These are phyloP conservation scores for Candida anutae DNA, from an alignment of 1,139 yeast genomes.

Conservation along the genomic window DNA sequence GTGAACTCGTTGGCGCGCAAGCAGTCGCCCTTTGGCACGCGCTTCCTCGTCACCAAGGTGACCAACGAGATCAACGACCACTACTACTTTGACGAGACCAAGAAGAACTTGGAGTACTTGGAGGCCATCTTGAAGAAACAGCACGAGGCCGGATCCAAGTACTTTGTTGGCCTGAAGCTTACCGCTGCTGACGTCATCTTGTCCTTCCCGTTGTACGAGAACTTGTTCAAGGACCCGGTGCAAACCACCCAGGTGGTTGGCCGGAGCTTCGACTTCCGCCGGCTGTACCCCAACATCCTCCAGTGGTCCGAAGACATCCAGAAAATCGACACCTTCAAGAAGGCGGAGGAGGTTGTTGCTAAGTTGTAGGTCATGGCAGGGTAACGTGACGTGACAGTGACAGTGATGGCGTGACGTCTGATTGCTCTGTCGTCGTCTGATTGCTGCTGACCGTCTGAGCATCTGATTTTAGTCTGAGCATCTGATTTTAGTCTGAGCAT, in stretches of 20 bases:
- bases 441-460: too few species aligned
- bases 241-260: constrained; percentile 7
- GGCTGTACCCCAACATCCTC: constrained; percentile 16
- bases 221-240: constrained; percentile 11
- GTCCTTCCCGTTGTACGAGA: constrained; percentile 24
- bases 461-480: too few species aligned
- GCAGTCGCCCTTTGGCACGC: constrained; percentile 24
- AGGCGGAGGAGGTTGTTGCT: constrained; percentile 6
- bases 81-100: constrained; percentile 21
- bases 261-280: constrained; percentile 5
- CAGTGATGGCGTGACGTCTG: too few species aligned
- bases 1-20: constrained; percentile 19
- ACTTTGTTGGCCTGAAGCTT: constrained; percentile 29
- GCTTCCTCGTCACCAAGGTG: constrained; percentile 17
- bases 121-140: constrained; percentile 22
- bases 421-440: too few species aligned
- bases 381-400: too few species aligned
- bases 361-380: constrained; percentile 4
- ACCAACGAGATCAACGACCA: constrained; percentile 17
- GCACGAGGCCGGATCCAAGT: constrained; percentile 16
- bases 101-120: constrained; percentile 20
- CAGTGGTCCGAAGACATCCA: constrained; percentile 18
- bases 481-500: too few species aligned
- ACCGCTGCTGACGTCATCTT: constrained; percentile 34
- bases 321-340: constrained; percentile 13